phyloP scores from a whole-genome alignment of 331 rosid genomes.

The Arachis monticola region DNA sequence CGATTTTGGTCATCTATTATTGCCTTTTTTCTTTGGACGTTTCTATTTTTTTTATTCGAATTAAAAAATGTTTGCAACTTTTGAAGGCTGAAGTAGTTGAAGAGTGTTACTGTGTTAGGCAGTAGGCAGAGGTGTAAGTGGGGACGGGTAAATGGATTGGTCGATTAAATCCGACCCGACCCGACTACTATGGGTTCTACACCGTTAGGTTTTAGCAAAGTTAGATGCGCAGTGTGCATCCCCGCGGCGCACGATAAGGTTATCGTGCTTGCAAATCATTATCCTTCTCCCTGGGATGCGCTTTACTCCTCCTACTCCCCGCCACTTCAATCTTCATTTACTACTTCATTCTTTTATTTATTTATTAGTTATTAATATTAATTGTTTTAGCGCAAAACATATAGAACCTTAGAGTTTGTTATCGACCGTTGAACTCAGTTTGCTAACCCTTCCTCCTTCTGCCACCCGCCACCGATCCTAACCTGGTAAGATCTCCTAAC shows the following conservation, averaged over 20 bases:
- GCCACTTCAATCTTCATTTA: conserved; percentile 48
- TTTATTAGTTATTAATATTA: not conserved
- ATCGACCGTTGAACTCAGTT: conserved; percentile 47
- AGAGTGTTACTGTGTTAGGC: too few species aligned
- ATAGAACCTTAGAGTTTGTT: conserved; percentile 33
- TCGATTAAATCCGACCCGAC: too few species aligned
- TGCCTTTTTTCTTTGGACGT: too few species aligned
- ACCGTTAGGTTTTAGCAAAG: too few species aligned
- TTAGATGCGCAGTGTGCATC: conserved; percentile 36
- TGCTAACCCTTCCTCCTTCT: too few species aligned
- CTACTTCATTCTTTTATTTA: not conserved
- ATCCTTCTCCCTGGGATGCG: conserved; percentile 66
- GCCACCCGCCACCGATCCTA: conserved; percentile 5
- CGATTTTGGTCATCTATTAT: too few species aligned
- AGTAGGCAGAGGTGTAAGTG: too few species aligned
- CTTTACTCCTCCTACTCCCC: conserved; percentile 58
- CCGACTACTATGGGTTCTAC: too few species aligned
- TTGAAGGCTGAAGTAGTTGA: too few species aligned
- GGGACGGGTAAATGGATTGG: too few species aligned
- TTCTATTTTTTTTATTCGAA: too few species aligned
- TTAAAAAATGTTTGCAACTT: too few species aligned
- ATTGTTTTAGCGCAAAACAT: not conserved
- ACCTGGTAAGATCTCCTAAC: conserved; percentile 24
- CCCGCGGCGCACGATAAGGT: conserved; percentile 40
- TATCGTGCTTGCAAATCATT: conserved; percentile 3